A percentile compares a stretch with the other conserved stretches of the same genome.
These are phyloP conservation scores for Pseudognaphalium luteoalbum DNA, from an alignment of 129 eudicot genomes.

Conservation along the genomic window DNA sequence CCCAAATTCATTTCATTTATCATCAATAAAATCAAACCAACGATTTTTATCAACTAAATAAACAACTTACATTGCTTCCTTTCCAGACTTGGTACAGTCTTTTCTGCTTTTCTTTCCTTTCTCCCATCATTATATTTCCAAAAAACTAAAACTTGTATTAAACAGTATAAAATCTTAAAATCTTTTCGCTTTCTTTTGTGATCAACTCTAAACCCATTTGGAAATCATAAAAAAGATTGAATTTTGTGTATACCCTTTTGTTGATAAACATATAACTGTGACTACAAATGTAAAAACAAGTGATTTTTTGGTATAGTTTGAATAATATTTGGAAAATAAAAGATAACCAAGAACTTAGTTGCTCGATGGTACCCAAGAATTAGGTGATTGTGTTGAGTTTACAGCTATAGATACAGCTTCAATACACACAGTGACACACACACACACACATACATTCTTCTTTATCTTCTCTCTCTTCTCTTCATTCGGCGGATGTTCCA, in stretches of 20 bases:
- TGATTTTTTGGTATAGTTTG: too few species aligned
- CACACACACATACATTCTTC: neutral
- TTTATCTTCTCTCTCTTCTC: constrained; percentile 30
- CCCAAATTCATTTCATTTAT: constrained; percentile 7
- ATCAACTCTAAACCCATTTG: constrained; percentile 26
- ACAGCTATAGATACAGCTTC: constrained; percentile 32
- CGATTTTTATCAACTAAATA: neutral
- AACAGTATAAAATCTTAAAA: constrained; percentile 6
- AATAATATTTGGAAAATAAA: too few species aligned
- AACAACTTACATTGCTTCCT: constrained; percentile 81
- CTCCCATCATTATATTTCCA: constrained; percentile 17
- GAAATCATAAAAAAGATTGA: constrained; percentile 23
- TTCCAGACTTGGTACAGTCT: constrained; percentile 82
- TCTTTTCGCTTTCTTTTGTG: constrained; percentile 12
- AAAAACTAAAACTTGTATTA: constrained; percentile 2
- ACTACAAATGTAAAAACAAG: neutral
- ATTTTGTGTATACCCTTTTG: neutral
- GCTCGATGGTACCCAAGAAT: neutral
- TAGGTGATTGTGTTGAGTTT: constrained; percentile 8
- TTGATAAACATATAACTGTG: neutral
- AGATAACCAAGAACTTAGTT: neutral
- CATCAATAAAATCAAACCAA: neutral
- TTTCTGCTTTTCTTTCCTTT: constrained; percentile 29
- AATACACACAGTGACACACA: constrained; percentile 6
- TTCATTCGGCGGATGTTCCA: constrained; percentile 46